A percentile compares a stretch with the other conserved stretches of the same genome.
Evolutionary conservation across 805 yeast species (phyloP).

Genomic region (Starmerella sp.): DNA sequence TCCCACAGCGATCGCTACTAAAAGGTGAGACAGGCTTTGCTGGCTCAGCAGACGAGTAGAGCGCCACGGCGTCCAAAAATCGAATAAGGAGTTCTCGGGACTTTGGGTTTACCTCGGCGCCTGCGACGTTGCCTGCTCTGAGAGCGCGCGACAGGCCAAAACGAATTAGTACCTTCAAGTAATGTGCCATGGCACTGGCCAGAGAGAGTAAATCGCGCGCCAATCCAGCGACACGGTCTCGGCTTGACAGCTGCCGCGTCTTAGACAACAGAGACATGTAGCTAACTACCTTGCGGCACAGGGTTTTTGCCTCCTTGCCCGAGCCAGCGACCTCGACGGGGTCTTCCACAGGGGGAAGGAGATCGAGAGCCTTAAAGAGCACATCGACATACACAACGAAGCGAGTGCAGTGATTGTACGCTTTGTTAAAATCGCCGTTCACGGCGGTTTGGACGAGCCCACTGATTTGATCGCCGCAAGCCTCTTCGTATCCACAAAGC

Average conservation of each 20-base stretch:
- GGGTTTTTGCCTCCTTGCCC: slow-evolving; percentile 64
- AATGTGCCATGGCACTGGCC: slow-evolving; percentile 87
- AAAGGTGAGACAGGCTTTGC: slow-evolving; percentile 30
- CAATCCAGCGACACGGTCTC: slow-evolving; percentile 17
- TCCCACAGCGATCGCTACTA: slow-evolving; percentile 63
- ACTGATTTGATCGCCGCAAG: slow-evolving; percentile 76
- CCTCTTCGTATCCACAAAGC: slow-evolving; percentile 80
- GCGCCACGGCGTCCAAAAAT: slow-evolving; percentile 34
- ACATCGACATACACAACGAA: slow-evolving; percentile 65
- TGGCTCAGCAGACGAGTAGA: slow-evolving; percentile 40
- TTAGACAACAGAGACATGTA: slow-evolving; percentile 76
- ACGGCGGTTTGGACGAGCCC: slow-evolving; percentile 84
- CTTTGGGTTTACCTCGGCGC: neutral
- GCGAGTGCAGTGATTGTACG: slow-evolving; percentile 57
- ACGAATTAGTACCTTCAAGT: slow-evolving; percentile 71
- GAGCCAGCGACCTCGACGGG: slow-evolving; percentile 7
- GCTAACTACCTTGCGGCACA: slow-evolving; percentile 82
- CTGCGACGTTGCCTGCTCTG: slow-evolving; percentile 21
- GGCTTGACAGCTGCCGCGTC: slow-evolving; percentile 26
- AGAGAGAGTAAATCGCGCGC: slow-evolving; percentile 49
- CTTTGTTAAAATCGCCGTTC: slow-evolving; percentile 53
- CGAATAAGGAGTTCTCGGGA: slow-evolving; percentile 49
- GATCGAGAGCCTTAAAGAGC: slow-evolving; percentile 63
- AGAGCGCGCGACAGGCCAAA: slow-evolving; percentile 69
- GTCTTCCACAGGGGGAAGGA: slow-evolving; percentile 8